phyloP scores from a whole-genome alignment of 768 basidiomycete species.

The Pulveroboletus sp. region DNA sequence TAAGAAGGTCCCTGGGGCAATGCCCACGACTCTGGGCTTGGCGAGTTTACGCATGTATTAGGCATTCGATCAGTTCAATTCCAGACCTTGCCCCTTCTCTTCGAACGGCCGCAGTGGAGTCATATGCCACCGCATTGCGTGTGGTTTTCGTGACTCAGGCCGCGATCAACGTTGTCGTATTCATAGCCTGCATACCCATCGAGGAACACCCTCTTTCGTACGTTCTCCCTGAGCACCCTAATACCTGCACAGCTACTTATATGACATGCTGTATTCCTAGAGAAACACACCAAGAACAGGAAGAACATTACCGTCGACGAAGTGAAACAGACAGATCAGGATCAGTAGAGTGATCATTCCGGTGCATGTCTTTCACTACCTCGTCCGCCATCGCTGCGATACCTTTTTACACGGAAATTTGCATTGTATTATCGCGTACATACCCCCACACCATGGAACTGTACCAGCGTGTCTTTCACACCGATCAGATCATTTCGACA shows the following conservation, averaged over 20 bases:
- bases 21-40: slow-evolving; percentile 12
- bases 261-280: slow-evolving; percentile 31
- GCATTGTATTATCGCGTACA: slow-evolving; percentile 27
- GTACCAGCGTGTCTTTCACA: slow-evolving; percentile 20
- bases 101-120: slow-evolving; percentile 60
- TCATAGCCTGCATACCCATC: slow-evolving; percentile 69
- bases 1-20: slow-evolving; percentile 24
- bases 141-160: slow-evolving; percentile 80
- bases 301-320: slow-evolving; percentile 46
- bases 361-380: slow-evolving; percentile 7
- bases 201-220: slow-evolving; percentile 64
- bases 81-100: slow-evolving; percentile 51
- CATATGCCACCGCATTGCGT: slow-evolving; percentile 75
- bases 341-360: slow-evolving; percentile 13
- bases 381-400: slow-evolving; percentile 13
- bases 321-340: slow-evolving; percentile 14
- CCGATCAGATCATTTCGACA: slow-evolving; percentile 6
- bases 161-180: slow-evolving; percentile 58
- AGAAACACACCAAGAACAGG: slow-evolving; percentile 59
- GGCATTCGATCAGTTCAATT: slow-evolving; percentile 72
- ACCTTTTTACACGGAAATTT: slow-evolving; percentile 24
- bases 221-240: slow-evolving; percentile 9
- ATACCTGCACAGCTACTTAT: slow-evolving; percentile 15
- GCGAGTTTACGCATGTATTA: slow-evolving; percentile 26
- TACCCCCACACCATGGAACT: slow-evolving; percentile 20